phyloP scores from a whole-genome alignment of 2,329 filamentous ascomycete genomes.

The Aspergillus pseudoviridinutans region DNA sequence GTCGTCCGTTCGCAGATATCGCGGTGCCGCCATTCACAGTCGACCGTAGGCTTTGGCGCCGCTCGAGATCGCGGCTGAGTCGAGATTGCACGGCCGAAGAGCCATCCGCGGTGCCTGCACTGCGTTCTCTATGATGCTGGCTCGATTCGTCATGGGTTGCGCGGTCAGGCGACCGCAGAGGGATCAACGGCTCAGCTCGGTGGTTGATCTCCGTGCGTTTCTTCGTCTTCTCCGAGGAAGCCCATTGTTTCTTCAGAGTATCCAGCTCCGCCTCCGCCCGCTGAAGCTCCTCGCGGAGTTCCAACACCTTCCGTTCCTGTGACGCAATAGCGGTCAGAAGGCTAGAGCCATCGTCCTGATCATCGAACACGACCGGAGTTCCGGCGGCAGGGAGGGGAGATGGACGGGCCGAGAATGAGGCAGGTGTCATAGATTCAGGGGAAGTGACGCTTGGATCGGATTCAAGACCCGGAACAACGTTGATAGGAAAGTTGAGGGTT shows the following conservation, averaged over 20 bases:
- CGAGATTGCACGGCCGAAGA: conserved; percentile 27
- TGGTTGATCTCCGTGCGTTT: conserved; percentile 65
- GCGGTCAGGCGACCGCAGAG: conserved; percentile 43
- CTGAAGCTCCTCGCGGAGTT: conserved; percentile 83
- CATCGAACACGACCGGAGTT: conserved; percentile 26
- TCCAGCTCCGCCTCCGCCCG: conserved; percentile 75
- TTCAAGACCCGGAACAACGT: conserved; percentile 25
- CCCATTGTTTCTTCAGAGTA: conserved; percentile 79
- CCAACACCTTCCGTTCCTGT: conserved; percentile 85
- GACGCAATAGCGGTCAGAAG: conserved; percentile 88
- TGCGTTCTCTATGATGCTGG: conserved; percentile 24
- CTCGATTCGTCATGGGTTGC: conserved; percentile 8
- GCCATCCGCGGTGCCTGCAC: conserved; percentile 22
- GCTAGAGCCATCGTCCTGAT: conserved; percentile 53
- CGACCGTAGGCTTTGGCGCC: conserved; percentile 64
- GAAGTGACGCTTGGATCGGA: conserved; percentile 25
- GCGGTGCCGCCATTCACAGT: conserved; percentile 33
- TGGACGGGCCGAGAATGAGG: conserved; percentile 27
- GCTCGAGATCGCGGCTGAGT: conserved; percentile 61
- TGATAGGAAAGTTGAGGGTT: conserved; percentile 47
- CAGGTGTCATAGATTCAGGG: conserved; percentile 31
- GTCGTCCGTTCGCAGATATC: conserved; percentile 46
- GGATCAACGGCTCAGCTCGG: conserved; percentile 56
- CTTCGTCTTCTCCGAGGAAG: conserved; percentile 68
- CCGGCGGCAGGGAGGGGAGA: conserved; percentile 27